A percentile compares a stretch with the other conserved stretches of the same genome.
Conservation (phyloP, 78 protist species). For the Pigoraptor vietnamica region DNA sequence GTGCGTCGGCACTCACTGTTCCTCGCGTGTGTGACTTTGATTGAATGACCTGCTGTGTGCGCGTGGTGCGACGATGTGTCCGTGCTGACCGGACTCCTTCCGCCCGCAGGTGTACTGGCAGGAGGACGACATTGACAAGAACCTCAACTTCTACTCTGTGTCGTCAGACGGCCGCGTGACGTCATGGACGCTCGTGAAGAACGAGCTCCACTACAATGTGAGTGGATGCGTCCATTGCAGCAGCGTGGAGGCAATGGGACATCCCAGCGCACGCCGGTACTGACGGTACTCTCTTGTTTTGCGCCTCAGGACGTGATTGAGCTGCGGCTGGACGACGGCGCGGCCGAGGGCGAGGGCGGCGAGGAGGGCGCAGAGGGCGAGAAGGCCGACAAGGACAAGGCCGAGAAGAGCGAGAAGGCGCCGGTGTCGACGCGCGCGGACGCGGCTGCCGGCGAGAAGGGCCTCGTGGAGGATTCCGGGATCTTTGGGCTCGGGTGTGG, state of each 20-base stretch:
- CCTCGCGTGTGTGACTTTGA: not conserved
- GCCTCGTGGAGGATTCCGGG: not conserved
- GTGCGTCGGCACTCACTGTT: not conserved
- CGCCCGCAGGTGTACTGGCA: slow-evolving; percentile 36
- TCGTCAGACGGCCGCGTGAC: slow-evolving; percentile 75
- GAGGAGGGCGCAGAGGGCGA: not conserved
- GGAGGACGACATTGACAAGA: slow-evolving; percentile 48
- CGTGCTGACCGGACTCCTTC: not conserved
- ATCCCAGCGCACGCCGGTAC: too few relatives aligned
- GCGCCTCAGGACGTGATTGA: not conserved
- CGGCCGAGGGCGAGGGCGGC: not conserved
- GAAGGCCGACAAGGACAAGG: too few relatives aligned
- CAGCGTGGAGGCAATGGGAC: too few relatives aligned
- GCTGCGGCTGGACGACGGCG: not conserved
- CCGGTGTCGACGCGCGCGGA: too few relatives aligned
- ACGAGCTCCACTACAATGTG: slow-evolving; percentile 45
- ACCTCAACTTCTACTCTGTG: slow-evolving; percentile 52
- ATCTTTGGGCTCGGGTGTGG: slow-evolving; percentile 63
- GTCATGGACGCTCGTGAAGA: slow-evolving; percentile 67
- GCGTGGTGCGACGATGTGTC: not conserved
- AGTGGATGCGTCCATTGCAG: slow-evolving; percentile 30
- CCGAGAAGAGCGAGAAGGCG: too few relatives aligned
- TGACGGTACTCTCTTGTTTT: not conserved
- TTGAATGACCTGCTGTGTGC: not conserved
- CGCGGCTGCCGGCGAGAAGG: not conserved